A percentile compares a stretch with the other conserved stretches of the same genome.
Evolutionary conservation across 352 stramenopile species (phyloP).

Genomic region (Phytophthora fragariaefolia): DNA sequence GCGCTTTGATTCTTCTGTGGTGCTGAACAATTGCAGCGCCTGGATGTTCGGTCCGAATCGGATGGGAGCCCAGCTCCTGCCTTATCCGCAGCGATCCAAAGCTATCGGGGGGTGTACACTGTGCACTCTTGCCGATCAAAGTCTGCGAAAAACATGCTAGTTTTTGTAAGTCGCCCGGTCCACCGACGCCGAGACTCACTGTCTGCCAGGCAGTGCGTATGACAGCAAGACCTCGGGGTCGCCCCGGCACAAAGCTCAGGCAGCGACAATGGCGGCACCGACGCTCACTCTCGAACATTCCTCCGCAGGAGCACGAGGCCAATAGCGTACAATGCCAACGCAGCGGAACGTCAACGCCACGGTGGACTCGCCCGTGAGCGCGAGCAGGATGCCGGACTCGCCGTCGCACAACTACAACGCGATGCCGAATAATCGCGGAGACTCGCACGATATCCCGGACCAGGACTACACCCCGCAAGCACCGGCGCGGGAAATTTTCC

Average conservation of each 20-base stretch:
- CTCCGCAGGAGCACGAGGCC: slow-evolving; percentile 7
- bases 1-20: slow-evolving; percentile 10
- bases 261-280: background rate
- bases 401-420: slow-evolving; percentile 27
- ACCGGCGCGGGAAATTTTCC: slow-evolving; percentile 37
- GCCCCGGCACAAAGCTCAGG: slow-evolving; percentile 33
- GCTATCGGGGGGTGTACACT: slow-evolving; percentile 3
- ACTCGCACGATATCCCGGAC: slow-evolving; percentile 29
- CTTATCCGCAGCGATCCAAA: slow-evolving; percentile 22
- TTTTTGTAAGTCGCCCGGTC: slow-evolving; percentile 18
- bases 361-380: slow-evolving; percentile 13
- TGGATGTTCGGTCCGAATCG: slow-evolving; percentile 25
- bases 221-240: slow-evolving; percentile 25
- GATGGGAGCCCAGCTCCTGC: slow-evolving; percentile 4
- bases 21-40: slow-evolving; percentile 32
- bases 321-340: background rate
- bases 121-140: slow-evolving; percentile 32
- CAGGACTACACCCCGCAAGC: slow-evolving; percentile 26
- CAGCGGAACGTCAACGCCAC: slow-evolving; percentile 3
- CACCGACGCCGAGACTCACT: background rate
- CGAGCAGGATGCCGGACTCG: slow-evolving; percentile 25
- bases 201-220: slow-evolving; percentile 15
- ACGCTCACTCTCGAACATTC: slow-evolving; percentile 27
- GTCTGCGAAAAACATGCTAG: slow-evolving; percentile 33
- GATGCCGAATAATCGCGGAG: slow-evolving; percentile 26